A percentile compares a stretch with the other conserved stretches of the same genome.
phyloP scores from a whole-genome alignment of 352 stramenopile genomes.

The Pythium myriotylum region DNA sequence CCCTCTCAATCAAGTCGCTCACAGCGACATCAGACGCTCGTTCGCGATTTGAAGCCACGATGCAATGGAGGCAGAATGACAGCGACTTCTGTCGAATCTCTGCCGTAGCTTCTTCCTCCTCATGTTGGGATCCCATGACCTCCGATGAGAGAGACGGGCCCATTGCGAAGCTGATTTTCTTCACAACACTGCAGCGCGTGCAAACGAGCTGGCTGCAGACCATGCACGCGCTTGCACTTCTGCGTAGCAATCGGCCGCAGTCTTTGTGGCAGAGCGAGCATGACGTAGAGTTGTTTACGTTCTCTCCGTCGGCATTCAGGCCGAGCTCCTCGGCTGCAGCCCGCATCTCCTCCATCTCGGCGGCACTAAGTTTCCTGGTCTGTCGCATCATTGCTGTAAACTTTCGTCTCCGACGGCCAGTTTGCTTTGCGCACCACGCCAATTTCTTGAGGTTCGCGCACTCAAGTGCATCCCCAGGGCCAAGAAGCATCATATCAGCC shows the following conservation, averaged over 20 bases:
- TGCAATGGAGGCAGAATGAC: slow-evolving; percentile 30
- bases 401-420: slow-evolving; percentile 32
- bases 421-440: slow-evolving; percentile 47
- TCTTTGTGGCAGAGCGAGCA: slow-evolving; percentile 27
- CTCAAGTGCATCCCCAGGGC: slow-evolving; percentile 41
- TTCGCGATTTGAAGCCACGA: slow-evolving; percentile 28
- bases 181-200: slow-evolving; percentile 25
- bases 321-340: slow-evolving; percentile 14
- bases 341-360: slow-evolving; percentile 21
- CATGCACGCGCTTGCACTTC: slow-evolving; percentile 25
- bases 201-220: slow-evolving; percentile 33
- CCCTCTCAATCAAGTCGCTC: slow-evolving; percentile 22
- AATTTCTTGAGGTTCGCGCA: slow-evolving; percentile 68
- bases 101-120: background rate
- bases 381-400: slow-evolving; percentile 16
- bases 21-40: slow-evolving; percentile 22
- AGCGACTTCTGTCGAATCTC: slow-evolving; percentile 32
- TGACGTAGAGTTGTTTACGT: background rate
- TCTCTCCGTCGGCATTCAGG: slow-evolving; percentile 1
- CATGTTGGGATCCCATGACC: slow-evolving; percentile 4
- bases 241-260: slow-evolving; percentile 18
- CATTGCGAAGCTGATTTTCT: slow-evolving; percentile 33
- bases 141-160: slow-evolving; percentile 17
- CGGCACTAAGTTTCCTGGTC: slow-evolving; percentile 1
- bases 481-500: slow-evolving; percentile 45